These are phyloP conservation scores for Suillus brevipes DNA, from an alignment of 768 basidiomycete genomes.

Conservation along the genomic window DNA sequence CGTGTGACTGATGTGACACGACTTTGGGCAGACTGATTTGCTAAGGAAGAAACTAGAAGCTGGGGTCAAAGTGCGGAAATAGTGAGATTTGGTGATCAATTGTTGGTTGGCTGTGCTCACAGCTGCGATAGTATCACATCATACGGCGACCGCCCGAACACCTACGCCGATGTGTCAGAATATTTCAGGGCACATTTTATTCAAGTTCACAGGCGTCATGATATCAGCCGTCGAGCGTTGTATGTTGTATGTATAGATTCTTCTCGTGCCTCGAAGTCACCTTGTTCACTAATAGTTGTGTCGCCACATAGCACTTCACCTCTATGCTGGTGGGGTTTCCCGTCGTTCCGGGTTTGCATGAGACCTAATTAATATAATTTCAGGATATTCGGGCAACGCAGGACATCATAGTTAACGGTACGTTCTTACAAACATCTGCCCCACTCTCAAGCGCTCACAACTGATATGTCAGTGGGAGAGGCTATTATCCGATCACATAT, in stretches of 20 bases:
- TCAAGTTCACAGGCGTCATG: conserved; percentile 70
- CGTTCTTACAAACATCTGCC: conserved; percentile 19
- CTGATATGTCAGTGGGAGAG: conserved; percentile 52
- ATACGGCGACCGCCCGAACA: conserved; percentile 71
- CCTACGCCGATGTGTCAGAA: conserved; percentile 65
- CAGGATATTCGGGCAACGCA: conserved; percentile 71
- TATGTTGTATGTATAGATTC: conserved; percentile 54
- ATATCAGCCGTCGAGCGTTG: conserved; percentile 55
- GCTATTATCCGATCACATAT: conserved; percentile 68
- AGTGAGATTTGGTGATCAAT: conserved; percentile 48
- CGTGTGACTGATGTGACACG: conserved; percentile 11
- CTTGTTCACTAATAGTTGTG: conserved; percentile 6
- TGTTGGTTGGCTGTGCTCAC: conserved; percentile 3
- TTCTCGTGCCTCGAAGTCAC: neutral
- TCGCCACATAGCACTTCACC: conserved; percentile 56
- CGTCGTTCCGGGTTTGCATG: conserved; percentile 7
- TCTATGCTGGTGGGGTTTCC: conserved; percentile 58
- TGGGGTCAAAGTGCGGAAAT: conserved; percentile 71
- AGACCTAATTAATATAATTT: conserved; percentile 3
- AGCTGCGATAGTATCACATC: conserved; percentile 62
- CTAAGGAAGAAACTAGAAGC: conserved; percentile 68
- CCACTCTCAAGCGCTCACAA: conserved; percentile 7
- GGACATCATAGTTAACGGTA: conserved; percentile 62
- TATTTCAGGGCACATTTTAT: conserved; percentile 88
- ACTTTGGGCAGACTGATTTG: conserved; percentile 59